A percentile compares a stretch with the other conserved stretches of the same genome.
These are phyloP conservation scores for Pythium phragmiticola DNA, from an alignment of 352 stramenopile species.

Conservation along the genomic window DNA sequence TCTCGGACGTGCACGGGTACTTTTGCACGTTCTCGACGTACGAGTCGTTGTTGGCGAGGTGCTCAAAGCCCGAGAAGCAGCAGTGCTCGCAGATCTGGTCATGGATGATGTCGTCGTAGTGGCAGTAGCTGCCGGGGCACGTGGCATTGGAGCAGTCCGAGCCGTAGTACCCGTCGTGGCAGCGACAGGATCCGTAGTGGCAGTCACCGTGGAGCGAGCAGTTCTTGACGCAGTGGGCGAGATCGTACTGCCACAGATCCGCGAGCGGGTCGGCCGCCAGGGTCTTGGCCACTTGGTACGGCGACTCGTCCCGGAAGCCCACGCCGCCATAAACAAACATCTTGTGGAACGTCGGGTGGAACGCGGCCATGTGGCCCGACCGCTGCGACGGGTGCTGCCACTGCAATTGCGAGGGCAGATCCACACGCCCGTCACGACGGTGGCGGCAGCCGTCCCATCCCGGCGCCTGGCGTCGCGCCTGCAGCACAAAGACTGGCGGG, in stretches of 20 bases:
- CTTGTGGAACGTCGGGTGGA: conserved; percentile 56
- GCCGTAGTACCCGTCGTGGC: conserved; percentile 95
- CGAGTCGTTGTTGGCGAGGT: conserved; percentile 77
- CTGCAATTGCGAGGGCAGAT: conserved; percentile 67
- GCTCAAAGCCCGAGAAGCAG: conserved; percentile 89
- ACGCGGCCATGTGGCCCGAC: conserved; percentile 84
- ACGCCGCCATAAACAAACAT: conserved; percentile 91
- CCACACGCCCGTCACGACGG: conserved; percentile 57
- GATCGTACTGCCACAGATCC: conserved; percentile 92
- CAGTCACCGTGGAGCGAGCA: conserved; percentile 92
- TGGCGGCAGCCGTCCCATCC: conserved; percentile 96
- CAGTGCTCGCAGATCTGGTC: conserved; percentile 92
- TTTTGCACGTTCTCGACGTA: conserved; percentile 92
- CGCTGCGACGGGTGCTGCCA: conserved; percentile 87
- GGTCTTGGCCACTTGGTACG: conserved; percentile 62
- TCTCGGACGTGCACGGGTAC: conserved; percentile 75
- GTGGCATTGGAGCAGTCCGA: conserved; percentile 94
- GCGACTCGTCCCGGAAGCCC: conserved; percentile 67
- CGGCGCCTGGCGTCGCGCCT: conserved; percentile 88
- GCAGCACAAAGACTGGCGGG: conserved; percentile 73
- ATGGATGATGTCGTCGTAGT: conserved; percentile 86
- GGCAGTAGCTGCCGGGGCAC: conserved; percentile 93
- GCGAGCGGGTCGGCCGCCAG: conserved; percentile 51
- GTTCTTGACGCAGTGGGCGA: conserved; percentile 92
- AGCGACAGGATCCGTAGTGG: conserved; percentile 91